Evolutionary conservation across 768 basidiomycete genomes (phyloP), one percentile per base, ranked within the genome.

Genomic region (Tricholoma sp.): DNA sequence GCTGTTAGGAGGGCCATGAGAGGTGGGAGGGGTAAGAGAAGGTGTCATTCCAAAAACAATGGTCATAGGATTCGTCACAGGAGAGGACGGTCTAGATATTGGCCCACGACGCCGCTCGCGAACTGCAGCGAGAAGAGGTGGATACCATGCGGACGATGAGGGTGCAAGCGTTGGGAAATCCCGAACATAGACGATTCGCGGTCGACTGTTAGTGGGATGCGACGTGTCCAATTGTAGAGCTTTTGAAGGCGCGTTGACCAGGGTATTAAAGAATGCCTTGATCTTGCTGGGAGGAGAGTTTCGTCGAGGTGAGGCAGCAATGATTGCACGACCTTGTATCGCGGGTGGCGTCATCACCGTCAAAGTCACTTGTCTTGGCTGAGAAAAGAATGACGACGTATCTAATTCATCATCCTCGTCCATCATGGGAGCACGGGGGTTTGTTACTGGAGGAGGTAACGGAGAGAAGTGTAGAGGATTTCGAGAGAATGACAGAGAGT

Each of bases 31-130:
- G 12, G 83, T 73, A n/a, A 93, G 72, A 3, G 89, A 74, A 24
- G 94, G 92, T 0, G 88, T 86, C 64, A 91, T 84, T n/a, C 93
- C 92, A 64, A 96, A 89, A 16, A 97, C 77, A 49, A 97, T 91
- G 7, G 86, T 83, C 63, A 87, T 89, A 2, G 93, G 91, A 65
- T 83, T 83, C 34, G 71, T 61, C 11, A 85, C 79, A 1, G 84
- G 79, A n/a, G 83, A 81, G 5, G 82, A 76, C 10, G 84, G 77
- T 27, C 83, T 76, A 0, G 83, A 71, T 7, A 86, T 72, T 3
- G 85, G 77, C 2, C 88, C 85, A 60, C 83, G 79, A 31, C 94
- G 82, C 35, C 91, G 81, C 55, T 85, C 77, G 43, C 86, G 83
- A n/a, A 95, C 89, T 11, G 91, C 86, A 27, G 83, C 77, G 12